Evolutionary conservation across 148 eudicot genomes (phyloP).

Genomic region (Nepenthes mirabilis): DNA sequence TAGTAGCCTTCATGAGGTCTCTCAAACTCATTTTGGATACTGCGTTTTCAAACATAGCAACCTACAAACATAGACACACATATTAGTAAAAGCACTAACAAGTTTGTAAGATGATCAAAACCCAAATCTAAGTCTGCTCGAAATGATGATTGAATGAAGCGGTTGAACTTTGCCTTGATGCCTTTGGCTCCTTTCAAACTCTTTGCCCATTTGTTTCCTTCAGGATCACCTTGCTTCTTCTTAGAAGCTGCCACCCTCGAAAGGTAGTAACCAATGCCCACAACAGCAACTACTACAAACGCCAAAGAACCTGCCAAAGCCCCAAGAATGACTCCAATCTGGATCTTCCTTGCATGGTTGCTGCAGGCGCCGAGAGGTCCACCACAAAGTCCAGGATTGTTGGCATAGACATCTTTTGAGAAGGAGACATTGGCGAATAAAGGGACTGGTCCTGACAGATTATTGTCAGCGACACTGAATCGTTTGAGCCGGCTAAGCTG

Average conservation of each 20-base stretch:
- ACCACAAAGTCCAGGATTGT: slow-evolving; percentile 37
- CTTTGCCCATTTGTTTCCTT: slow-evolving; percentile 48
- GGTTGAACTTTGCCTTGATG: slow-evolving; percentile 21
- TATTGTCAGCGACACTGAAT: slow-evolving; percentile 26
- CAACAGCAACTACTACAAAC: slow-evolving; percentile 5
- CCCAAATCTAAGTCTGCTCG: no score
- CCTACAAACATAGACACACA: slow-evolving; percentile 11
- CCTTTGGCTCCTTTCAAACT: slow-evolving; percentile 33
- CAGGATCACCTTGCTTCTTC: slow-evolving; percentile 32
- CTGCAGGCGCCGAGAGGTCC: slow-evolving; percentile 1
- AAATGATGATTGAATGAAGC: background rate
- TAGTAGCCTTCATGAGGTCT: slow-evolving; percentile 44
- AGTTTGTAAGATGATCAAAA: background rate
- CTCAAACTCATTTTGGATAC: slow-evolving; percentile 32
- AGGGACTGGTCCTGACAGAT: slow-evolving; percentile 27
- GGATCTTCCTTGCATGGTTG: slow-evolving; percentile 9
- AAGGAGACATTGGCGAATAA: background rate
- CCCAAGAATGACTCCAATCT: slow-evolving; percentile 9
- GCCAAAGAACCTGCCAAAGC: slow-evolving; percentile 23
- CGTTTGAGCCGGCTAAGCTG: slow-evolving; percentile 21
- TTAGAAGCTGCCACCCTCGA: slow-evolving; percentile 16
- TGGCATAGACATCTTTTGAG: slow-evolving; percentile 12
- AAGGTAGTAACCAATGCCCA: slow-evolving; percentile 19
- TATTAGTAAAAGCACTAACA: background rate
- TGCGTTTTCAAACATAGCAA: slow-evolving; percentile 36